A percentile compares a stretch with the other conserved stretches of the same genome.
phyloP scores from a whole-genome alignment of 495 filamentous ascomycete species.

The Podospora australis region DNA sequence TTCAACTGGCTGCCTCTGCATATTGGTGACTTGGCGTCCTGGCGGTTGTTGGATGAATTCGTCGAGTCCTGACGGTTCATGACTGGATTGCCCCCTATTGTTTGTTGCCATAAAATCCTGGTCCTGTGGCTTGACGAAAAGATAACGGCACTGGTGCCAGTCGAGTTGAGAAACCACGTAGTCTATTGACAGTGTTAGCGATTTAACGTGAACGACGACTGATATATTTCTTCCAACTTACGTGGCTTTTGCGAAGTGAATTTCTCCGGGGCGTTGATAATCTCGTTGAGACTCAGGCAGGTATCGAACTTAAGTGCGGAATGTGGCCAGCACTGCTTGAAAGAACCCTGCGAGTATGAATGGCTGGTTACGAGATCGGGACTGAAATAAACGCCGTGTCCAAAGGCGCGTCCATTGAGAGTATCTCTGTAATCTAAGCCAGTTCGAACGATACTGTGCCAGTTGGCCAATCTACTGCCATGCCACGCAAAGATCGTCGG shows the following conservation, averaged over 20 bases:
- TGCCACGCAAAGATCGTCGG: conserved; percentile 82
- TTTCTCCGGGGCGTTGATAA: conserved; percentile 65
- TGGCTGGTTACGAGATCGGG: conserved; percentile 50
- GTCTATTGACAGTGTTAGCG: no score
- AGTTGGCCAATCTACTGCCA: conserved; percentile 70
- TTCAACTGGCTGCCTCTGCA: no score
- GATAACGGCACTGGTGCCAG: conserved; percentile 89
- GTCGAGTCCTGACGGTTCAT: no score
- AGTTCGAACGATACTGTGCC: conserved; percentile 84
- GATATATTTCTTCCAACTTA: no score
- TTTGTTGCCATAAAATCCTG: no score
- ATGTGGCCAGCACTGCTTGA: conserved; percentile 55
- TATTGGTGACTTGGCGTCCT: no score
- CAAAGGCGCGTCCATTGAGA: conserved; percentile 61
- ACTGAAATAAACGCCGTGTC: conserved; percentile 79
- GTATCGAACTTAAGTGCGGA: conserved; percentile 51
- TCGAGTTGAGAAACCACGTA: conserved; percentile 71
- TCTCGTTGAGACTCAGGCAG: conserved; percentile 79
- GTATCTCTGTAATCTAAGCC: conserved; percentile 66
- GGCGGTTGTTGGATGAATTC: no score
- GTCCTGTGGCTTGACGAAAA: conserved; percentile 64
- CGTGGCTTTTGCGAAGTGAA: conserved; percentile 50
- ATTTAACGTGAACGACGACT: no score
- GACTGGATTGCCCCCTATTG: no score
- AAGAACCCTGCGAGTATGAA: conserved; percentile 38